A percentile compares a stretch with the other conserved stretches of the same genome.
phyloP scores from a whole-genome alignment of 805 yeast species.

The Candida ulmi region DNA sequence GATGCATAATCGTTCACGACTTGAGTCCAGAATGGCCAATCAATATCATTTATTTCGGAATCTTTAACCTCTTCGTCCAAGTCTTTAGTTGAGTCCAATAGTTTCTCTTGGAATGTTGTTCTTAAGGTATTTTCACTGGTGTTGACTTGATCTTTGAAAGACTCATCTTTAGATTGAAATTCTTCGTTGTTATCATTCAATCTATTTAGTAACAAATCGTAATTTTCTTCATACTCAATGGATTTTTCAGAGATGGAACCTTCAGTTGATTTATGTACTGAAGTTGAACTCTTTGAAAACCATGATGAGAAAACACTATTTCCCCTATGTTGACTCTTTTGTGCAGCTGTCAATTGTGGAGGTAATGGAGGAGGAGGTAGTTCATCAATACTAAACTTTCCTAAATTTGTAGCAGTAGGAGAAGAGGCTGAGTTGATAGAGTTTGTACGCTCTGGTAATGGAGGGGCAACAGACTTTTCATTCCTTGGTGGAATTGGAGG shows the following conservation, averaged over 20 bases:
- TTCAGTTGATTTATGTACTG: conserved; percentile 5
- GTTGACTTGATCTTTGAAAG: conserved; percentile 46
- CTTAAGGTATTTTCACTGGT: conserved; percentile 42
- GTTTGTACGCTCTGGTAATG: conserved; percentile 30
- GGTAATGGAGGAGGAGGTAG: conserved; percentile 23
- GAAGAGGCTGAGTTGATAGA: conserved; percentile 3
- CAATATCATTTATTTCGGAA: conserved; percentile 35
- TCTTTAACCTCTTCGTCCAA: conserved; percentile 24
- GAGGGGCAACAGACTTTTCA: conserved; percentile 20
- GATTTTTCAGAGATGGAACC: conserved; percentile 16
- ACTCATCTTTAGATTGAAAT: conserved; percentile 41
- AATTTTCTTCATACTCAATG: conserved; percentile 31
- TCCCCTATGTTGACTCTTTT: conserved; percentile 19
- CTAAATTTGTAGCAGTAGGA: not conserved
- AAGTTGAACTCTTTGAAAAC: conserved; percentile 13
- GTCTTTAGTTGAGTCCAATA: conserved; percentile 5
- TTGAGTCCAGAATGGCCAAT: conserved; percentile 86
- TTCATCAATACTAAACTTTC: not conserved
- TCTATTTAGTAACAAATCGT: conserved; percentile 57
- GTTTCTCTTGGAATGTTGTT: conserved; percentile 19
- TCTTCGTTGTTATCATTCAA: conserved; percentile 50
- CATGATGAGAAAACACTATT: conserved; percentile 17
- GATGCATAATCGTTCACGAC: conserved; percentile 73
- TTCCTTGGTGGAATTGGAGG: conserved; percentile 4
- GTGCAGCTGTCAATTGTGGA: conserved; percentile 18